phyloP scores from a whole-genome alignment of 306 rosid species.

The Citrullus colocynthis region DNA sequence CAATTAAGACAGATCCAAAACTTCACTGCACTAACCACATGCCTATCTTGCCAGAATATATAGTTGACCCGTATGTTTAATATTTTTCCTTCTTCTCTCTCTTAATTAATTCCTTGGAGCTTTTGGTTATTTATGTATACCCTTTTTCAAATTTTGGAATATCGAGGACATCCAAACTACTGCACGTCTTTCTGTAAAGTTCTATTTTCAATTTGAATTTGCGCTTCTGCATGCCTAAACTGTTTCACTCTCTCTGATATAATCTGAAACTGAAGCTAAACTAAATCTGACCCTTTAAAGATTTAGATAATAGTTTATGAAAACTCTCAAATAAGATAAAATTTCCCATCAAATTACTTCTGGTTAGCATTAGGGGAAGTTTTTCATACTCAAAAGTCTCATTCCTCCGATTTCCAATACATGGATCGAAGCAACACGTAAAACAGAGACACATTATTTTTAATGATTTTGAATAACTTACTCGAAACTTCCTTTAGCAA shows the following conservation, averaged over 20 bases:
- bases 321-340: background rate
- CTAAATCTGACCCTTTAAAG: background rate
- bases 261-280: background rate
- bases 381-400: background rate
- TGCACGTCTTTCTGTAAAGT: background rate
- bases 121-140: background rate
- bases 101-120: background rate
- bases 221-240: background rate
- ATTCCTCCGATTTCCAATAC: no score
- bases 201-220: background rate
- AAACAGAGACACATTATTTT: background rate
- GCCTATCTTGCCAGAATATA: background rate
- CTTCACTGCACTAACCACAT: conserved; percentile 7
- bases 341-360: background rate
- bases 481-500: conserved; percentile 74
- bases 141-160: background rate
- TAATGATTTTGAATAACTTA: conserved; percentile 17
- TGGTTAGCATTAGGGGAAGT: background rate
- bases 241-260: background rate
- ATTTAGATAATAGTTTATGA: background rate
- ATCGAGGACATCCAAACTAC: background rate
- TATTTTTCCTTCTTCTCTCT: background rate
- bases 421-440: background rate
- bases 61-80: conserved; percentile 7
- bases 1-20: background rate